Conservation (phyloP, 805 yeast genomes). For the Candida pseudoglaebosa region DNA sequence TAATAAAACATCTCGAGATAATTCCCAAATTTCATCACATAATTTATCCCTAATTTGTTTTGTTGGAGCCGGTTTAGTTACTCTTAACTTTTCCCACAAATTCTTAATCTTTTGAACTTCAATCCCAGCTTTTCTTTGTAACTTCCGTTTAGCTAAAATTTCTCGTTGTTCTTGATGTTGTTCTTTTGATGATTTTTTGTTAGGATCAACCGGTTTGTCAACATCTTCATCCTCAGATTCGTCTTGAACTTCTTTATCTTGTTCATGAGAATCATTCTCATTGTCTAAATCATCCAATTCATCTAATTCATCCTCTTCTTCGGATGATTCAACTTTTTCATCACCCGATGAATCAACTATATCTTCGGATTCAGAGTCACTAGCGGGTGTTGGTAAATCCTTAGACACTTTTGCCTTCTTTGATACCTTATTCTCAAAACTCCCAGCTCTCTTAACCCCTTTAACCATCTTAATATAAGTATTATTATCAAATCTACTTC, state of each 20-base stretch:
- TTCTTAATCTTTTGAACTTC: conserved; percentile 81
- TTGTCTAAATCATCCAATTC: conserved; percentile 18
- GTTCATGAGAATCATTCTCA: conserved; percentile 18
- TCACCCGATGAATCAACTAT: conserved; percentile 10
- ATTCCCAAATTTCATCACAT: conserved; percentile 80
- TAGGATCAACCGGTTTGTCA: conserved; percentile 30
- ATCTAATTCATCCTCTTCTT: conserved; percentile 21
- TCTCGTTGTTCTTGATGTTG: conserved; percentile 82
- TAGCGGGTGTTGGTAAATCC: conserved; percentile 19
- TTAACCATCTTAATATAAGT: conserved; percentile 16
- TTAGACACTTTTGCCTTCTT: conserved; percentile 30
- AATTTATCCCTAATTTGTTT: conserved; percentile 71
- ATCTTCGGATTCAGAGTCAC: conserved; percentile 13
- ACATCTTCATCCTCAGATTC: conserved; percentile 20
- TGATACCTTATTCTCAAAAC: conserved; percentile 11
- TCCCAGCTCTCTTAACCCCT: conserved; percentile 30
- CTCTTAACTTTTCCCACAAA: conserved; percentile 89
- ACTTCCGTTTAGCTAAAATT: conserved; percentile 74
- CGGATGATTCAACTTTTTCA: conserved; percentile 25
- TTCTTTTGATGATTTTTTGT: conserved; percentile 54
- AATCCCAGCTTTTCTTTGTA: conserved; percentile 80
- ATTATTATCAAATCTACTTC: too few relatives aligned
- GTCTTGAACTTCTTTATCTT: conserved; percentile 21
- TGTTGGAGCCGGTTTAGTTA: conserved; percentile 76
- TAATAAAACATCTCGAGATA: conserved; percentile 68